Percentiles rank a stretch among this genome's conserved stretches.
Conservation (phyloP, 1,284 basidiomycete species). For the Pulchroboletus neoregius region DNA sequence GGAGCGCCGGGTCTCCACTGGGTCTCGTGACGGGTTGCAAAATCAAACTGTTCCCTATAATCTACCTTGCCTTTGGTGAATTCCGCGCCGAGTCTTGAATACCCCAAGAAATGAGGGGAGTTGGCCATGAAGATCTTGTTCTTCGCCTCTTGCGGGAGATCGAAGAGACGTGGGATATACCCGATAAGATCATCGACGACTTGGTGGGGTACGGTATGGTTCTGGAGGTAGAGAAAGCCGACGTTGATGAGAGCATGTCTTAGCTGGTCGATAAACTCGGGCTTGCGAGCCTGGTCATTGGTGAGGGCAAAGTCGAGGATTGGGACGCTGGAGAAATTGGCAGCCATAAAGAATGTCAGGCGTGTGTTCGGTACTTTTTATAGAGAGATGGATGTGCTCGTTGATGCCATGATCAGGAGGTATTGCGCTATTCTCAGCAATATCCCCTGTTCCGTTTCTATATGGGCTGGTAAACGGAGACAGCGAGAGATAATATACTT, state of each 20-base stretch:
- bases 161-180: slow-evolving; percentile 37
- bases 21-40: slow-evolving; percentile 36
- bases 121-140: slow-evolving; percentile 38
- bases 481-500: too few relatives aligned
- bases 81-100: slow-evolving; percentile 36
- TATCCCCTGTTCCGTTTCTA: too few relatives aligned
- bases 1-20: slow-evolving; percentile 37
- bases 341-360: slow-evolving; percentile 20
- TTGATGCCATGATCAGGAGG: slow-evolving; percentile 15
- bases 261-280: slow-evolving; percentile 46
- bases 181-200: slow-evolving; percentile 30
- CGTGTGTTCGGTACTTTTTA: background rate
- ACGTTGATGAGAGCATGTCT: slow-evolving; percentile 50
- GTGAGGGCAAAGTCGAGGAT: slow-evolving; percentile 33
- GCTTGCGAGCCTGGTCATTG: slow-evolving; percentile 24
- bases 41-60: slow-evolving; percentile 41
- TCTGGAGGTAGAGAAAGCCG: slow-evolving; percentile 51
- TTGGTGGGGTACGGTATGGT: slow-evolving; percentile 39
- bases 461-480: too few relatives aligned
- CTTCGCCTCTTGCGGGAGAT: slow-evolving; percentile 36
- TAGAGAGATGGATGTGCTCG: background rate
- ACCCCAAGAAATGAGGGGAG: slow-evolving; percentile 40
- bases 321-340: slow-evolving; percentile 32
- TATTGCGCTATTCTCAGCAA: slow-evolving; percentile 19
- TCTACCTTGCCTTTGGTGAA: slow-evolving; percentile 38